Base-by-base conservation (phyloP, 2,329 filamentous ascomycete species). In the Exserohilum rostratum region DNA sequence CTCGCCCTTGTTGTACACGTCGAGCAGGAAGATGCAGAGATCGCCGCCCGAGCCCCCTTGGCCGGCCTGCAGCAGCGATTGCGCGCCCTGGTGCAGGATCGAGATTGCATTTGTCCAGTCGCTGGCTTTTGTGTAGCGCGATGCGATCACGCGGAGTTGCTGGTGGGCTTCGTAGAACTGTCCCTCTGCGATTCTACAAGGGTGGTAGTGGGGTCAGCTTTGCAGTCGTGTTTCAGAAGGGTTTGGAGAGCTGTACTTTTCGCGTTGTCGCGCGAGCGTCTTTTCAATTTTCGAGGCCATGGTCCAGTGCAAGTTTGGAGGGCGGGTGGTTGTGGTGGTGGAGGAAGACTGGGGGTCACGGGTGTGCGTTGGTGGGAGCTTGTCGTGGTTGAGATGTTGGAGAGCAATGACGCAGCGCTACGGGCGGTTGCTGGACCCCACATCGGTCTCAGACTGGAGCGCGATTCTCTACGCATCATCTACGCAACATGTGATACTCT, bases 121-220 rank as follows among this genome's bases (percentile, higher is more conserved):
- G 58, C 85, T 81, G 38, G 89, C 84, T 80, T 98, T 98, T 75
- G 93, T 87, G 79, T 99, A 96, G 53, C 96, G 92, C 34, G 91
- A 89, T 57, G 93, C 93, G 65, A 97, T 93, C 50, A 97, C 93
- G 60, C 95, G 91, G 64, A 96, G 91, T 81, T 99, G 95, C 78
- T 99, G 95, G 79, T 98, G 93, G 54, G 95, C 95, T 84, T 99
- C 95, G 81, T 99, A 99, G 83, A 87, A 97, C 74, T 95, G 89
- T 70, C 93, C 93, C 77, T 96, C 91, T 64, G 86, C 83, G 77
- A 96, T 96, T 77, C 91, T 90, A 67, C 10, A 12, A 7, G 18
- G 20, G 33, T 39, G 31, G 34, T n/a, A n/a, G n/a, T 37, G 50
- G 33, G 57, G 69, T 66, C 54, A 67, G 65, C 38, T 40, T 29